Evolutionary conservation across 352 stramenopile genomes (phyloP).

Genomic region (Phytopythium mirpurense): DNA sequence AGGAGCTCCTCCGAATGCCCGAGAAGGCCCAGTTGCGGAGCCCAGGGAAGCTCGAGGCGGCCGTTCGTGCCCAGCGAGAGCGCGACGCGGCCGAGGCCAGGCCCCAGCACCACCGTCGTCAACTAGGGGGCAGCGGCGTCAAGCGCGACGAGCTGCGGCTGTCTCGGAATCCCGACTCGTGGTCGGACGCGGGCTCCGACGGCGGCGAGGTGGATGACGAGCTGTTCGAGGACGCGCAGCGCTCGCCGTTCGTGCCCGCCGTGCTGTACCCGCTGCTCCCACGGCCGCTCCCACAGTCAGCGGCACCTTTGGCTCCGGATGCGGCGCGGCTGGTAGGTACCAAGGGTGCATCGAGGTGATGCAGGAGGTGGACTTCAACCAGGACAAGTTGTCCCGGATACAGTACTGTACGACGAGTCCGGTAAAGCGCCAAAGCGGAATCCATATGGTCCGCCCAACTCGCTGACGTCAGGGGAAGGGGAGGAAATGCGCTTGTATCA

Average conservation of each 20-base stretch:
- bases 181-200: conserved; percentile 5
- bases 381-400: too few relatives aligned
- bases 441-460: not conserved
- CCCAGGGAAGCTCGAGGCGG: conserved; percentile 25
- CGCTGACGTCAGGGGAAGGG: not conserved
- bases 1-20: not conserved
- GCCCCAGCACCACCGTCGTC: not conserved
- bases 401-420: too few relatives aligned
- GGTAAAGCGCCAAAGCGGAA: not conserved
- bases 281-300: conserved; percentile 16
- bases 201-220: conserved; percentile 14
- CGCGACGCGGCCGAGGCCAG: not conserved
- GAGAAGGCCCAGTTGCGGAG: conserved; percentile 14
- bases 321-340: not conserved
- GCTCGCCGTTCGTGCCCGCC: conserved; percentile 42
- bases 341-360: conserved; percentile 3
- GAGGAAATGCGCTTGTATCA: not conserved
- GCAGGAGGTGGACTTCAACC: too few relatives aligned
- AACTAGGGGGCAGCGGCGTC: conserved; percentile 11
- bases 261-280: conserved; percentile 60
- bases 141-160: conserved; percentile 30
- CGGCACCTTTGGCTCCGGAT: not conserved
- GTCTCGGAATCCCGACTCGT: conserved; percentile 2
- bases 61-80: conserved; percentile 25
- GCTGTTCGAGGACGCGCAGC: conserved; percentile 17